Conservation (phyloP, 2,329 filamentous ascomycete genomes). For the Fusarium sp. region DNA sequence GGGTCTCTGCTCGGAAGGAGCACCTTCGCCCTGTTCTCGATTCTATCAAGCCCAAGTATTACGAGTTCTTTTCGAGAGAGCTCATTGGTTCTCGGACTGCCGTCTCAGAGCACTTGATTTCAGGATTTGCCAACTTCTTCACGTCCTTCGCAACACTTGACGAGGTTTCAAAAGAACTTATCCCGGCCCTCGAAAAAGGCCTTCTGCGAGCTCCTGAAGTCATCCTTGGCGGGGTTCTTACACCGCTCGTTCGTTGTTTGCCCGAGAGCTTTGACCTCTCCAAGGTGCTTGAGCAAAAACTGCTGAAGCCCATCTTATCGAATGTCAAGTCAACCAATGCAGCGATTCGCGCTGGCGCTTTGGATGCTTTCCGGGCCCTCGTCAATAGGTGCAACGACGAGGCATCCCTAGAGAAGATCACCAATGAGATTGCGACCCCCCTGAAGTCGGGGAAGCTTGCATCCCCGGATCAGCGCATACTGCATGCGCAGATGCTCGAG, state of each 20-base stretch:
- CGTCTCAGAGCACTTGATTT: conserved; percentile 78
- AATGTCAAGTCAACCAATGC: conserved; percentile 92
- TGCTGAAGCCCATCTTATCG: conserved; percentile 89
- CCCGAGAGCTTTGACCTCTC: conserved; percentile 82
- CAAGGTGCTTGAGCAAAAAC: conserved; percentile 74
- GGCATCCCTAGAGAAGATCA: conserved; percentile 72
- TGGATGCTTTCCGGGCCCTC: conserved; percentile 80
- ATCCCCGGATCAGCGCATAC: conserved; percentile 83
- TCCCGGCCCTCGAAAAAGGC: conserved; percentile 88
- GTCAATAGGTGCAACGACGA: conserved; percentile 71
- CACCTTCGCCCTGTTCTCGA: conserved; percentile 72
- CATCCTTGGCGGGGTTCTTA: conserved; percentile 82
- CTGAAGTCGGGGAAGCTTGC: conserved; percentile 87
- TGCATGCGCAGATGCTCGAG: conserved; percentile 85
- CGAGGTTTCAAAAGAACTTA: conserved; percentile 80
- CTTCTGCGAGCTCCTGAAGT: conserved; percentile 91
- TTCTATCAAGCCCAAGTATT: conserved; percentile 76
- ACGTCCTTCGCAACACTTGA: conserved; percentile 76
- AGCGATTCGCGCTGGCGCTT: conserved; percentile 79
- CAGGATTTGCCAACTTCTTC: conserved; percentile 86
- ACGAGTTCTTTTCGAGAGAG: conserved; percentile 87
- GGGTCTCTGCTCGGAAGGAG: conserved; percentile 81
- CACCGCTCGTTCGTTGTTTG: conserved; percentile 78
- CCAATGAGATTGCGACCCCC: conserved; percentile 82
- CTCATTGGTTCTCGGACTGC: conserved; percentile 81